Conservation (phyloP, 2,329 filamentous ascomycete species). For the Simplicillium sp. region DNA sequence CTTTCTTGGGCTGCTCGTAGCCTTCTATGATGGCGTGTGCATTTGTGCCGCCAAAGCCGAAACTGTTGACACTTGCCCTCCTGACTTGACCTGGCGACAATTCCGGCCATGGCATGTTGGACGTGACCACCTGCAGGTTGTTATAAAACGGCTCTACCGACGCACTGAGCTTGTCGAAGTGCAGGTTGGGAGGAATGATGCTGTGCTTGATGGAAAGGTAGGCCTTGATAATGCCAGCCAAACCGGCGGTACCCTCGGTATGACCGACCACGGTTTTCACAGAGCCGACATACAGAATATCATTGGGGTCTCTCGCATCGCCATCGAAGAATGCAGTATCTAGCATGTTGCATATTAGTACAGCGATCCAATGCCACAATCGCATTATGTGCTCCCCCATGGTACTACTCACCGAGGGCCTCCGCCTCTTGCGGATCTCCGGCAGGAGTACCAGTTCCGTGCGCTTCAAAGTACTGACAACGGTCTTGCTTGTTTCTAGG, state of each 20-base stretch:
- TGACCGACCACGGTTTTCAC: conserved; percentile 19
- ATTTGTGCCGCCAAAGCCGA: conserved; percentile 18
- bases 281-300: conserved; percentile 10
- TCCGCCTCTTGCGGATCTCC: conserved; percentile 40
- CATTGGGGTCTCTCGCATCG: neutral
- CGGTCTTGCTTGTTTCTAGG: conserved; percentile 14
- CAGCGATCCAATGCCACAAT: too few relatives aligned
- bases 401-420: conserved; percentile 17
- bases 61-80: conserved; percentile 13
- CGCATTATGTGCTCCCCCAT: too few relatives aligned
- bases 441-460: conserved; percentile 38
- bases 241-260: conserved; percentile 15
- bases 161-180: conserved; percentile 13
- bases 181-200: conserved; percentile 13
- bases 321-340: conserved; percentile 1
- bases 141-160: conserved; percentile 10
- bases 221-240: conserved; percentile 17
- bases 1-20: neutral
- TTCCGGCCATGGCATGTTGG: conserved; percentile 9
- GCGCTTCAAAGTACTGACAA: conserved; percentile 27
- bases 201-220: conserved; percentile 10
- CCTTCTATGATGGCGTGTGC: conserved; percentile 13
- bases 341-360: too few relatives aligned
- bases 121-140: conserved; percentile 8
- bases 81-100: neutral